Conservation (phyloP, 768 basidiomycete species). For the Cystofilobasidium bisporidii region DNA sequence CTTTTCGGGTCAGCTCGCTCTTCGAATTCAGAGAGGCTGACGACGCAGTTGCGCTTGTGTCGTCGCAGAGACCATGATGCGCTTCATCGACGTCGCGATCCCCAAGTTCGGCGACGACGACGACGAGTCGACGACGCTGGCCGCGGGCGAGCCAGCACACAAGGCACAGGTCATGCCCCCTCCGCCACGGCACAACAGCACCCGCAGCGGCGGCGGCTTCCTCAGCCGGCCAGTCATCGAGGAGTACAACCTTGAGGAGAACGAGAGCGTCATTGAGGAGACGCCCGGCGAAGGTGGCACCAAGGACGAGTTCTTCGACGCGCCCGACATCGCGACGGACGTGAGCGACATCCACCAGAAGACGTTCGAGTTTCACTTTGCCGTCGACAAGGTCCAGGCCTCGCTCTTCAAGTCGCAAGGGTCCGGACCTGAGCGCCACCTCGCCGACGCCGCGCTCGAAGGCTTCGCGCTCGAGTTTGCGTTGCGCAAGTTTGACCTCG, state of each 20-base stretch:
- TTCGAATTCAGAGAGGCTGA: not conserved
- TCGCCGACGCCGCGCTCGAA: slow-evolving; percentile 71
- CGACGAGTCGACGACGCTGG: not conserved
- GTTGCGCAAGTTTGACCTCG: slow-evolving; percentile 74
- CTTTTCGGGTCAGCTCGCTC: not conserved
- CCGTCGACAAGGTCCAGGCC: slow-evolving; percentile 71
- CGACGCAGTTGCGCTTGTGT: not conserved
- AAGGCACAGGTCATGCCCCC: not conserved
- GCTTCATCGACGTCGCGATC: slow-evolving; percentile 78
- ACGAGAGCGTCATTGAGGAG: slow-evolving; percentile 40
- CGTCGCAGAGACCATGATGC: slow-evolving; percentile 64
- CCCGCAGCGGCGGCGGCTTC: slow-evolving; percentile 32
- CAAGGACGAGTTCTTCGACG: slow-evolving; percentile 55
- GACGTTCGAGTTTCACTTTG: slow-evolving; percentile 75
- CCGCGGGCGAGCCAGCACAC: not conserved
- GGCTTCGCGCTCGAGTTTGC: slow-evolving; percentile 66
- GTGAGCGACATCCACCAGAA: slow-evolving; percentile 49
- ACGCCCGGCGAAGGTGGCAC: slow-evolving; percentile 30
- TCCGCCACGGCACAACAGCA: slow-evolving; percentile 28
- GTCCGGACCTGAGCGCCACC: slow-evolving; percentile 50
- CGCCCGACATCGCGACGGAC: slow-evolving; percentile 52
- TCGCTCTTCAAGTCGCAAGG: slow-evolving; percentile 64
- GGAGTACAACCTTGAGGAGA: slow-evolving; percentile 54
- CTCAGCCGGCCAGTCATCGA: slow-evolving; percentile 38
- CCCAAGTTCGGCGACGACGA: slow-evolving; percentile 59